A percentile compares a stretch with the other conserved stretches of the same genome.
Conservation (phyloP, 2,329 filamentous ascomycete genomes). For the Torrubiella hemipterigena region DNA sequence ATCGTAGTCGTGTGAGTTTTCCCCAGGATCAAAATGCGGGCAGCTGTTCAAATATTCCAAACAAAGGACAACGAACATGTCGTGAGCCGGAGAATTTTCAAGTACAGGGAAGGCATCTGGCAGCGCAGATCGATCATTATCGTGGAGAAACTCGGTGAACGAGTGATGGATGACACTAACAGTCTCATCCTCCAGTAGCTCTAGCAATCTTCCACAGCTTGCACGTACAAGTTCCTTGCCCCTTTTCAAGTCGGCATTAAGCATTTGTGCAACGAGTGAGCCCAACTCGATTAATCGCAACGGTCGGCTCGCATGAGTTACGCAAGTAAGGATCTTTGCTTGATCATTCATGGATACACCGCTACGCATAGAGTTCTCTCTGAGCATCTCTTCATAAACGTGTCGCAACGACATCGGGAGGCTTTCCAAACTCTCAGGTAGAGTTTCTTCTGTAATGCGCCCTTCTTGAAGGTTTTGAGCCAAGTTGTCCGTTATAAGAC, state of each 20-base stretch:
- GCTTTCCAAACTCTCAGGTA: conserved; percentile 7
- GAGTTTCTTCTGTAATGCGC: conserved; percentile 3
- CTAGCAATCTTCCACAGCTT: conserved; percentile 27
- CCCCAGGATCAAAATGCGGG: conserved; percentile 1
- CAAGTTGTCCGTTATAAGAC: conserved; percentile 4
- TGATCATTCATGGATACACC: conserved; percentile 18
- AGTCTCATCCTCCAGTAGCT: conserved; percentile 30
- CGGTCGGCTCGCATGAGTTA: conserved; percentile 26
- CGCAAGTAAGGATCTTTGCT: conserved; percentile 20
- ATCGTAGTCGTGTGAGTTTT: not conserved
- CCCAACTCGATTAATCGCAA: conserved; percentile 26
- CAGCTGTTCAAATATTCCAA: conserved; percentile 2
- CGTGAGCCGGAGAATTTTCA: not conserved
- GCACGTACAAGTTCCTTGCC: conserved; percentile 21
- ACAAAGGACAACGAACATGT: not conserved
- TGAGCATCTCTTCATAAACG: conserved; percentile 13
- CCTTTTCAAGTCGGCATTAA: conserved; percentile 6
- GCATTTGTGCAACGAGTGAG: conserved; percentile 9
- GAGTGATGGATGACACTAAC: conserved; percentile 34
- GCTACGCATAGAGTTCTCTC: conserved; percentile 9
- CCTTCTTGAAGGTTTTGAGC: conserved; percentile 2
- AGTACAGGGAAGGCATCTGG: conserved; percentile 6
- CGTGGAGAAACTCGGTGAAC: conserved; percentile 31
- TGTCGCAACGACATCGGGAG: conserved; percentile 2
- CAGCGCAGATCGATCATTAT: conserved; percentile 8